phyloP scores from a whole-genome alignment of 352 stramenopile species.

The Pythium chondricola region DNA sequence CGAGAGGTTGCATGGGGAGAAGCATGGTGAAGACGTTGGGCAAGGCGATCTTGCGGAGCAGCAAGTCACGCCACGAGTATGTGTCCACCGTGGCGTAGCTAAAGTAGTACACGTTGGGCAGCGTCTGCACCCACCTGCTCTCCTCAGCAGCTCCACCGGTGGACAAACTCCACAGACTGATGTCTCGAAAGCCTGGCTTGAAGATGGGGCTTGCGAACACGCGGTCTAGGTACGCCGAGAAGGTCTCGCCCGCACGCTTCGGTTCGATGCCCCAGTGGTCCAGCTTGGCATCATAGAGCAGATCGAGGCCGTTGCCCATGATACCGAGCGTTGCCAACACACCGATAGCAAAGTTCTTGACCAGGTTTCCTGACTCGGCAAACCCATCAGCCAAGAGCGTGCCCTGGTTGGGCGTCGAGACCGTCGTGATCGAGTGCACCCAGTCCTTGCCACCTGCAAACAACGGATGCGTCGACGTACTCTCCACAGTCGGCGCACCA shows the following conservation, averaged over 20 bases:
- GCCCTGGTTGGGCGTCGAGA: conserved; percentile 57
- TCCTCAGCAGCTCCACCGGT: conserved; percentile 28
- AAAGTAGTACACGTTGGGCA: conserved; percentile 52
- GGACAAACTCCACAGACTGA: conserved; percentile 33
- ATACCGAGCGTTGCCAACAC: conserved; percentile 26
- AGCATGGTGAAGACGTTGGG: conserved; percentile 50
- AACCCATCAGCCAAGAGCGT: conserved; percentile 43
- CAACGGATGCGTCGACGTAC: conserved; percentile 25
- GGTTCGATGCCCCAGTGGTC: conserved; percentile 45
- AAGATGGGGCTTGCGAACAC: conserved; percentile 31
- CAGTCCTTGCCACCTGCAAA: conserved; percentile 51
- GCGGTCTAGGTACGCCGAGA: conserved; percentile 31
- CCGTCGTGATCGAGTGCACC: conserved; percentile 64
- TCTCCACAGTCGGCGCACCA: conserved; percentile 29
- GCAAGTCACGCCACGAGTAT: conserved; percentile 25
- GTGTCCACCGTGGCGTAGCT: conserved; percentile 41
- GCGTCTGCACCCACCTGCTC: conserved; percentile 41
- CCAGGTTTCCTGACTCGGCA: conserved; percentile 26
- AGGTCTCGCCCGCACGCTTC: conserved; percentile 21
- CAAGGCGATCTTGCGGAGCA: conserved; percentile 34
- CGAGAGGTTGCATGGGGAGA: conserved; percentile 31
- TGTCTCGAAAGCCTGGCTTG: conserved; percentile 30
- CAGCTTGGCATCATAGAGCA: conserved; percentile 44
- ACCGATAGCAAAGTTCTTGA: conserved; percentile 33
- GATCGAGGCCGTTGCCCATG: conserved; percentile 19